These are phyloP conservation scores for Tothia fuscella DNA, from an alignment of 2,329 filamentous ascomycete genomes.

Conservation along the genomic window DNA sequence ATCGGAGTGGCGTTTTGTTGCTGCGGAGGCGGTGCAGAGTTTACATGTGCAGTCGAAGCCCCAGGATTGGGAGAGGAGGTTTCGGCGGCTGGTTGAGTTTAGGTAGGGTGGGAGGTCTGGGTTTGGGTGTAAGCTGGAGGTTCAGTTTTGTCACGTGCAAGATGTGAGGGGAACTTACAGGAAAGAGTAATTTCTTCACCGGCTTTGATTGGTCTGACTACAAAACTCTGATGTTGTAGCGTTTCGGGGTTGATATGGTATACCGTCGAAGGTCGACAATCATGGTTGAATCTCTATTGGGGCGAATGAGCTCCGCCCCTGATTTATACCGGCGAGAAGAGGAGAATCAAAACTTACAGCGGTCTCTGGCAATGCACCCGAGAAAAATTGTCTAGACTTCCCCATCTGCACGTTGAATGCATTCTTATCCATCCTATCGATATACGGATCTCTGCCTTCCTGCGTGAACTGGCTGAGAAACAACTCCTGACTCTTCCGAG, in stretches of 20 bases:
- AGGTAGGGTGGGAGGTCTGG: conserved; percentile 23
- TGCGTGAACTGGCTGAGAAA: conserved; percentile 7
- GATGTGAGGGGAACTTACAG: too few relatives aligned
- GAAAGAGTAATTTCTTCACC: conserved; percentile 32
- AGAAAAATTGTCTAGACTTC: not conserved
- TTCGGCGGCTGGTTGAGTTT: conserved; percentile 20
- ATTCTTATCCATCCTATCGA: conserved; percentile 10
- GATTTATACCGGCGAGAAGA: not conserved
- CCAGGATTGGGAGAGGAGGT: conserved; percentile 23
- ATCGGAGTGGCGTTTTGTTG: conserved; percentile 22
- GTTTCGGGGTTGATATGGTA: conserved; percentile 27
- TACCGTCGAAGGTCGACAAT: conserved; percentile 28
- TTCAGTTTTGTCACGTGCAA: too few relatives aligned
- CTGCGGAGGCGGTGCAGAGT: conserved; percentile 22
- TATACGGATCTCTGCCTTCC: conserved; percentile 1
- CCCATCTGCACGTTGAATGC: conserved; percentile 5
- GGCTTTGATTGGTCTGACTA: conserved; percentile 24
- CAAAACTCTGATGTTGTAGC: conserved; percentile 26
- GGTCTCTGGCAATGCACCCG: conserved; percentile 6
- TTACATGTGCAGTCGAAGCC: conserved; percentile 28
- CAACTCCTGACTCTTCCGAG: not conserved
- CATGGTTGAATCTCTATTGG: conserved; percentile 27
- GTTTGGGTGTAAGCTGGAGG: too few relatives aligned
- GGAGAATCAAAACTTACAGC: not conserved
- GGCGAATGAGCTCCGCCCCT: too few relatives aligned